These are phyloP conservation scores for Phytopythium ostracodes DNA, from an alignment of 352 stramenopile genomes.

Conservation along the genomic window DNA sequence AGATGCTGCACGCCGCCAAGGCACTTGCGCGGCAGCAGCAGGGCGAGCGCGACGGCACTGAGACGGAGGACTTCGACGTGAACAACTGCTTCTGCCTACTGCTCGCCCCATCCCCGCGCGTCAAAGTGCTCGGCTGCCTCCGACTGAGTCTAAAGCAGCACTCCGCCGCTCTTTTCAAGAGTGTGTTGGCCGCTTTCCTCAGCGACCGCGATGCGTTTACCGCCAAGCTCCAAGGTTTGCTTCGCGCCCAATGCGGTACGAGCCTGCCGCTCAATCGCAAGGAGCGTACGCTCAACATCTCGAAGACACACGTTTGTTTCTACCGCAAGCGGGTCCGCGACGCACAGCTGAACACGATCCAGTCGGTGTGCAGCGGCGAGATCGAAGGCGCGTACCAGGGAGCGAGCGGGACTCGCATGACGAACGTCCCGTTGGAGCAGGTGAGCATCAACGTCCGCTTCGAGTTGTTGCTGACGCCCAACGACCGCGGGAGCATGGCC, in stretches of 20 bases:
- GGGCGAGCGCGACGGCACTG: neutral
- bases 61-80: conserved; percentile 20
- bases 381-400: conserved; percentile 6
- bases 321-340: conserved; percentile 13
- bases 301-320: conserved; percentile 24
- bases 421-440: conserved; percentile 11
- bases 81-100: conserved; percentile 44
- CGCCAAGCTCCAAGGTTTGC: conserved; percentile 29
- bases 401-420: conserved; percentile 3
- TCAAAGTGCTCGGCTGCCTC: conserved; percentile 38
- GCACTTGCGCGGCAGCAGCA: neutral
- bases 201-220: conserved; percentile 11
- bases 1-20: conserved; percentile 21
- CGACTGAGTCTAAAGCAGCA: conserved; percentile 15
- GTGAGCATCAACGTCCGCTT: conserved; percentile 35
- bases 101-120: conserved; percentile 32
- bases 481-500: conserved; percentile 33
- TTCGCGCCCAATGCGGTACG: conserved; percentile 30
- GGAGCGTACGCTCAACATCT: conserved; percentile 35
- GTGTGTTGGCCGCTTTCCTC: conserved; percentile 17
- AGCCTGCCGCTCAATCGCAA: conserved; percentile 35
- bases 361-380: conserved; percentile 12
- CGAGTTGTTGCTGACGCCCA: conserved; percentile 32
- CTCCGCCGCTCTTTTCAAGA: conserved; percentile 32
- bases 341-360: conserved; percentile 16